Evolutionary conservation across 2,329 filamentous ascomycete species (phyloP).

Genomic region (Thielaviopsis euricoi): DNA sequence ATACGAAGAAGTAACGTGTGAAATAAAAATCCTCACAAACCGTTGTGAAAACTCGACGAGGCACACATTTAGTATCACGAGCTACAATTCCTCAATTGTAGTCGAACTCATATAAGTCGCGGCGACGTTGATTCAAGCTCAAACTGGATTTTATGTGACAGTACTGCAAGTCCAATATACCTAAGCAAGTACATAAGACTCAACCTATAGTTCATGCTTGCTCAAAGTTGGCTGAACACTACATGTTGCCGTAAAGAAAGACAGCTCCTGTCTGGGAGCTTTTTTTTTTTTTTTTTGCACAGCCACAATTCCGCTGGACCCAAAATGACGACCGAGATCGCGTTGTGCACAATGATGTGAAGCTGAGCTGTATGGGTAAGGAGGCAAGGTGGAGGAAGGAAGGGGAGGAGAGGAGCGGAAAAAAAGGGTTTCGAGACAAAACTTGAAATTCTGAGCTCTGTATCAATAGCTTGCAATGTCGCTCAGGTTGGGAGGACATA

Average conservation of each 20-base stretch:
- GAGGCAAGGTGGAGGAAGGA: neutral
- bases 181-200: neutral
- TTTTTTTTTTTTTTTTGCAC: neutral
- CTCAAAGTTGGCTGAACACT: neutral
- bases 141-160: neutral
- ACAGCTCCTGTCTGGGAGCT: neutral
- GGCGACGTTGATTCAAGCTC: neutral
- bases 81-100: neutral
- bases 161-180: neutral
- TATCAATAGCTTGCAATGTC: too few relatives aligned
- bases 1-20: neutral
- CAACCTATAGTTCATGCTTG: neutral
- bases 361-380: neutral
- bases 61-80: neutral
- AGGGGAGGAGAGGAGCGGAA: constrained; percentile 1
- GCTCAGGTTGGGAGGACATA: too few relatives aligned
- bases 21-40: too few relatives aligned
- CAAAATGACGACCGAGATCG: neutral
- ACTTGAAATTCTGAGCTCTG: neutral
- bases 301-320: constrained; percentile 1
- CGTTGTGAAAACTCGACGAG: too few relatives aligned
- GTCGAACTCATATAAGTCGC: neutral
- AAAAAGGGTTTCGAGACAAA: neutral
- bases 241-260: neutral
- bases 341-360: neutral